These are phyloP conservation scores for Phtheirospermum japonicum DNA, from an alignment of 257 asterid genomes.

Conservation along the genomic window DNA sequence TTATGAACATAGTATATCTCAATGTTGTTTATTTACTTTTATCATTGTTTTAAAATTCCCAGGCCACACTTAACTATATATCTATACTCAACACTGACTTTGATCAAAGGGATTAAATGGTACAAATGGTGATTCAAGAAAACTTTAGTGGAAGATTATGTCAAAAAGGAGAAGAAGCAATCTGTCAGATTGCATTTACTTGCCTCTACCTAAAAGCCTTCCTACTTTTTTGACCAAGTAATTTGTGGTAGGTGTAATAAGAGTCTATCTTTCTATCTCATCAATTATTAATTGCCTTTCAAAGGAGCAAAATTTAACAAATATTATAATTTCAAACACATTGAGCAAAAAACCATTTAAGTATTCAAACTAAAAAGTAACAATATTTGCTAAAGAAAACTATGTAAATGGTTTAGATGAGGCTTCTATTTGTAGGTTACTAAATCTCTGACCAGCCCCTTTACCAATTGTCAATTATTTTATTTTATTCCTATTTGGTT, in stretches of 20 bases:
- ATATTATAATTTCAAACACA: no score
- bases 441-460: background rate
- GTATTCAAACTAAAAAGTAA: slow-evolving; percentile 1
- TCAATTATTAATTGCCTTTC: slow-evolving; percentile 39
- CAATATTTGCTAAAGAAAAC: no score
- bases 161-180: slow-evolving; percentile 4
- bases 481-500: background rate
- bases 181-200: slow-evolving; percentile 35
- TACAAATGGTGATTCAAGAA: background rate
- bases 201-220: slow-evolving; percentile 37
- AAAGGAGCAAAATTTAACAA: no score
- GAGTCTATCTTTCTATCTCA: slow-evolving; percentile 32
- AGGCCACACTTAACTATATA: no score
- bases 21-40: no score
- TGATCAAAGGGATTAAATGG: background rate
- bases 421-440: no score
- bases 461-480: background rate
- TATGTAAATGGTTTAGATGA: no score
- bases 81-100: no score
- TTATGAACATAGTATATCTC: no score
- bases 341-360: no score
- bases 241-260: slow-evolving; percentile 39
- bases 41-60: no score
- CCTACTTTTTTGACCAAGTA: slow-evolving; percentile 38
- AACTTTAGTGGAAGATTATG: slow-evolving; percentile 14